A percentile compares a stretch with the other conserved stretches of the same genome.
Evolutionary conservation across 2,329 filamentous ascomycete genomes (phyloP).

Genomic region (Penicillium vulpinum): DNA sequence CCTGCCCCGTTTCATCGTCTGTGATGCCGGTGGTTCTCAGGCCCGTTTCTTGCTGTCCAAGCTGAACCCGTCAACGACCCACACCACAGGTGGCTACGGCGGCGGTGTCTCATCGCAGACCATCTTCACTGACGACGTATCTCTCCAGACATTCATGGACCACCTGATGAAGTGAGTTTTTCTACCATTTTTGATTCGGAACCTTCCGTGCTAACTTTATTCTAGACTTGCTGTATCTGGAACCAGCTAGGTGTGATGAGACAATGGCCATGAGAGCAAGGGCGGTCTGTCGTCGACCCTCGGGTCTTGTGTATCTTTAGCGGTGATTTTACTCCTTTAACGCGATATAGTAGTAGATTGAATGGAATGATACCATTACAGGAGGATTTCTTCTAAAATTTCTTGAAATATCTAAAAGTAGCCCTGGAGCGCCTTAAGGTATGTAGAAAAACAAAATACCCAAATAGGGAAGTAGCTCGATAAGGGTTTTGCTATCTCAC

Average conservation of each 20-base stretch:
- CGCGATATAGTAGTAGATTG: slow-evolving; percentile 36
- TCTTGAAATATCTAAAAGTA: background rate
- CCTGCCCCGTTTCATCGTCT: slow-evolving; percentile 97
- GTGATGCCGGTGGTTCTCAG: slow-evolving; percentile 96
- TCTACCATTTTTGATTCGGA: background rate
- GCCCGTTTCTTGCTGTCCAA: slow-evolving; percentile 96
- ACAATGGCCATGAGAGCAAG: slow-evolving; percentile 36
- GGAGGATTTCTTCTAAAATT: background rate
- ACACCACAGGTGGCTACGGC: slow-evolving; percentile 89
- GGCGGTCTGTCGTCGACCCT: slow-evolving; percentile 32
- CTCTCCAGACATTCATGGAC: slow-evolving; percentile 98
- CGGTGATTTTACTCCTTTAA: slow-evolving; percentile 35
- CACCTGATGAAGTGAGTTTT: slow-evolving; percentile 91
- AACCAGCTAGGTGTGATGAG: slow-evolving; percentile 45
- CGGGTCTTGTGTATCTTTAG: slow-evolving; percentile 46
- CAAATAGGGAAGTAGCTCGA: slow-evolving; percentile 2
- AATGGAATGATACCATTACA: slow-evolving; percentile 28
- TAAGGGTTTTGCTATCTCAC: slow-evolving; percentile 3
- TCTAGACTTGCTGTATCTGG: slow-evolving; percentile 52
- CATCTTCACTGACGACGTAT: slow-evolving; percentile 98
- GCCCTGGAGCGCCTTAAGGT: background rate
- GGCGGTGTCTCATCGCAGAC: slow-evolving; percentile 90
- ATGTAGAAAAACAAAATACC: slow-evolving; percentile 10
- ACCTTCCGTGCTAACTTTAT: slow-evolving; percentile 28
- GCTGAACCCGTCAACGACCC: slow-evolving; percentile 94